These are phyloP conservation scores for Candida suzukii DNA, from an alignment of 805 yeast species.

Conservation along the genomic window DNA sequence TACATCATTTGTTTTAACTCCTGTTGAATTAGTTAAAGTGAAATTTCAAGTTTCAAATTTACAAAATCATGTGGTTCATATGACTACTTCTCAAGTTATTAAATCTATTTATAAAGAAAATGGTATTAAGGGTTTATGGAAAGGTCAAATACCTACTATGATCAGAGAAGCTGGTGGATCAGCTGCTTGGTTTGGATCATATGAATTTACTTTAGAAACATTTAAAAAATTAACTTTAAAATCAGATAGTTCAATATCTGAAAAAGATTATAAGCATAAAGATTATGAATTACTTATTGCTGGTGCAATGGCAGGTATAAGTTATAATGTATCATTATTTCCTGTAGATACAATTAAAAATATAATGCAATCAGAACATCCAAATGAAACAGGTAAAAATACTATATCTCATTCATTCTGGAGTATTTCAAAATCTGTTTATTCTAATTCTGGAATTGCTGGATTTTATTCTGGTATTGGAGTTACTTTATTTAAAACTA, in stretches of 20 bases:
- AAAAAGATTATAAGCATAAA: conserved; percentile 21
- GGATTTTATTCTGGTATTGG: conserved; percentile 83
- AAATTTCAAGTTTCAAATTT: conserved; percentile 65
- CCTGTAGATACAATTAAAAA: conserved; percentile 92
- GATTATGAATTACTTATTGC: conserved; percentile 56
- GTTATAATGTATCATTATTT: conserved; percentile 71
- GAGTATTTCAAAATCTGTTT: conserved; percentile 33
- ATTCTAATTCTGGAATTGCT: conserved; percentile 48
- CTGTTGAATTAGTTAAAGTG: conserved; percentile 88
- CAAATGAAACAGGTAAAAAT: conserved; percentile 5
- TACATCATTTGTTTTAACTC: conserved; percentile 81
- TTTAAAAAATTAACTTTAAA: conserved; percentile 22
- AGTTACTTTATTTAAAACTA: conserved; percentile 71
- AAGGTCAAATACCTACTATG: conserved; percentile 77
- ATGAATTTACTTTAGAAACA: conserved; percentile 46
- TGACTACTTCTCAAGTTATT: conserved; percentile 28
- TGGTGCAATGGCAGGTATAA: conserved; percentile 84
- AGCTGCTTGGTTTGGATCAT: conserved; percentile 90
- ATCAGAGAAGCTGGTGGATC: conserved; percentile 85
- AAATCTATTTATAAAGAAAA: conserved; percentile 30
- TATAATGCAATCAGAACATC: conserved; percentile 59
- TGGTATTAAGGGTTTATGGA: conserved; percentile 77
- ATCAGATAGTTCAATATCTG: too few relatives aligned
- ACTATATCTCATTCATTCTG: conserved; percentile 18
- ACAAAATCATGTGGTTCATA: conserved; percentile 12